phyloP scores from a whole-genome alignment of 208 protist genomes.

The Trypanosoma avium region DNA sequence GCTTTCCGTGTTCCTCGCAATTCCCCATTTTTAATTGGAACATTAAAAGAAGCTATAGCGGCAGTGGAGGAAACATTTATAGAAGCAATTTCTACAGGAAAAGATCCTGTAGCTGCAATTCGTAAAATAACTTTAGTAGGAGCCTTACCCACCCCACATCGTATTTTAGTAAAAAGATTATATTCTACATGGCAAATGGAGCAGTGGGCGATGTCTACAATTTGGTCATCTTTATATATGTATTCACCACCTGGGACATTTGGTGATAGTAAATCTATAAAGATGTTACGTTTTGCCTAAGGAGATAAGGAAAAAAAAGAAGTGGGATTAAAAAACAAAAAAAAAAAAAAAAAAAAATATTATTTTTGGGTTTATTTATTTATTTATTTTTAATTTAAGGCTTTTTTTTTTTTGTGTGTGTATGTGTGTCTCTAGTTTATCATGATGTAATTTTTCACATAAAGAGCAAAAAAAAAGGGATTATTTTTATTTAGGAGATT shows the following conservation, averaged over 20 bases:
- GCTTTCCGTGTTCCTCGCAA: conserved; percentile 17
- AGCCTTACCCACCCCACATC: conserved; percentile 71
- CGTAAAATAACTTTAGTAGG: conserved; percentile 75
- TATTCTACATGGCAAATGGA: conserved; percentile 59
- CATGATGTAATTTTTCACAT: too few relatives aligned
- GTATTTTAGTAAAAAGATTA: conserved; percentile 70
- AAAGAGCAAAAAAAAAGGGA: too few relatives aligned
- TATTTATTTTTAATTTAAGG: conserved; percentile 5
- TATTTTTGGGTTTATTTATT: not conserved
- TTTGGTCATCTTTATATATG: conserved; percentile 82
- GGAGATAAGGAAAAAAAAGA: too few relatives aligned
- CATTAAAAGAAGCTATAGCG: conserved; percentile 52
- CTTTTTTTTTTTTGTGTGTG: conserved; percentile 28
- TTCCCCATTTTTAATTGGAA: conserved; percentile 64
- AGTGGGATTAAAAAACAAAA: too few relatives aligned
- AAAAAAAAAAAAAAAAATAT: too few relatives aligned
- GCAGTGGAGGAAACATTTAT: conserved; percentile 36
- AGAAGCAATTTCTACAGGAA: not conserved
- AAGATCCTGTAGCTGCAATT: conserved; percentile 25
- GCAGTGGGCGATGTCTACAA: conserved; percentile 68
- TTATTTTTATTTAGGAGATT: too few relatives aligned
- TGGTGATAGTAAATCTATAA: conserved; percentile 65
- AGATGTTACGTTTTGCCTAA: conserved; percentile 54
- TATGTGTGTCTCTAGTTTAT: too few relatives aligned
- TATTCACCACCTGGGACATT: conserved; percentile 38